Evolutionary conservation across 1,139 yeast genomes (phyloP), one percentile per base, ranked within the genome.

Genomic region (Diutina neorugosa): DNA sequence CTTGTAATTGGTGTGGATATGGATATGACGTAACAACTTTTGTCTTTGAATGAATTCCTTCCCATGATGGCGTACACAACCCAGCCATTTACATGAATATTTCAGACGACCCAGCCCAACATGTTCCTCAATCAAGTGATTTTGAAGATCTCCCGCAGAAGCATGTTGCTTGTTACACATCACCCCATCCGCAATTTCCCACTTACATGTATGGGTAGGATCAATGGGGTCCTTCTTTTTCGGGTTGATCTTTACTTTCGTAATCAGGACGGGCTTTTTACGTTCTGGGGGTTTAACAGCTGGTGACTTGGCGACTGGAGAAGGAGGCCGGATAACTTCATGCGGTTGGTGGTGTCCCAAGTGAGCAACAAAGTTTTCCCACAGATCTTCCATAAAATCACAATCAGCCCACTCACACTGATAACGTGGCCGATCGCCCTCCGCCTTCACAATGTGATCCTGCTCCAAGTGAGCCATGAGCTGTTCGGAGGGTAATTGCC

Each of bases 1-100:
- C 63, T 83, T 84, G 66, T 84, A 81, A 57, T 85, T 83, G 0
- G 98, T 88, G 65, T 93, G 98, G 2, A 86, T 84, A 64, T 86
- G 94, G 51, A 93, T 70, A 67, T 93, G 98, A 51, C 98, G 78
- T 27, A 86, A 69, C 18, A 90, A 71, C 65, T 93, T 93, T 61
- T 93, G 98, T 44, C 94, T 74, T 64, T 93, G 98, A 18, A 78
- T 69, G 62, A 93, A 93, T 1, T 76, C 75, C 57, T 80, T 76
- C 12, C 79, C 79, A 23, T 74, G 69, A 51, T 72, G 73, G 51
- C 97, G 78, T 19, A 77, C 78, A 65, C 98, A 93, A 2, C 81
- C 86, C 7, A 74, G 67, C 98, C 98, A 93, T 52, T 68, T 62
- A 64, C 98, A 93, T 27, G 67, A 64, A 61, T 93, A 91, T 23